Evolutionary conservation across 2,329 filamentous ascomycete species (phyloP).

Genomic region (Nannizziopsis barbatae): DNA sequence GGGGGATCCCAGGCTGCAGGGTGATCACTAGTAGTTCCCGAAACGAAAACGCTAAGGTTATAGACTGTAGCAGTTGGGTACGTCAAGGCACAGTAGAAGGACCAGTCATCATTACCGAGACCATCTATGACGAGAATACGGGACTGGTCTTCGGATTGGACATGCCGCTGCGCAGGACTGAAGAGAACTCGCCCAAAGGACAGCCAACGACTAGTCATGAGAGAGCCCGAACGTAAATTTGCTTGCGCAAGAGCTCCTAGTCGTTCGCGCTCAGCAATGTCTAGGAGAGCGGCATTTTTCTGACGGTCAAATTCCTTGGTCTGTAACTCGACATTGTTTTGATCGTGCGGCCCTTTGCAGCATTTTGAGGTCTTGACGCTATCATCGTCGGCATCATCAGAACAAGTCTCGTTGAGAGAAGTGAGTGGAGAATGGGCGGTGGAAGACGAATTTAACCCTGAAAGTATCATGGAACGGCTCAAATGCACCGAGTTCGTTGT

Average conservation of each 20-base stretch:
- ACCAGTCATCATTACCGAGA: slow-evolving; percentile 43
- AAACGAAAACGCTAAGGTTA: slow-evolving; percentile 30
- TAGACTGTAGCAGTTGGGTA: slow-evolving; percentile 39
- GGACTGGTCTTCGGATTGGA: slow-evolving; percentile 31
- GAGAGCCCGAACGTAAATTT: slow-evolving; percentile 40
- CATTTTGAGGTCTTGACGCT: no score
- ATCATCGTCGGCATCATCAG: slow-evolving; percentile 35
- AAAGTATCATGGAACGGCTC: slow-evolving; percentile 42
- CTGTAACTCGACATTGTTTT: slow-evolving; percentile 15
- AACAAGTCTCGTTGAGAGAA: slow-evolving; percentile 44
- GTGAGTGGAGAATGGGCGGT: slow-evolving; percentile 42
- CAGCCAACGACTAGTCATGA: slow-evolving; percentile 42
- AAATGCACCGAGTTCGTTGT: slow-evolving; percentile 29
- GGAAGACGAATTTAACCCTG: slow-evolving; percentile 40
- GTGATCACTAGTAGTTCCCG: slow-evolving; percentile 25
- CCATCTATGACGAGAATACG: slow-evolving; percentile 41
- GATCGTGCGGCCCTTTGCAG: slow-evolving; percentile 11
- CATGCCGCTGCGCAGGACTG: slow-evolving; percentile 39
- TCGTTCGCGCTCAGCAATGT: slow-evolving; percentile 34
- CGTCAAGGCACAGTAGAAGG: slow-evolving; percentile 41
- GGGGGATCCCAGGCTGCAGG: slow-evolving; percentile 36
- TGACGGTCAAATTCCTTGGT: slow-evolving; percentile 24
- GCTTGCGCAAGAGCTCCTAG: slow-evolving; percentile 33
- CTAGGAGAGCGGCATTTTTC: slow-evolving; percentile 27
- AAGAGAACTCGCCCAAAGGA: slow-evolving; percentile 42